Evolutionary conservation across 2,329 filamentous ascomycete genomes (phyloP).

Genomic region (Fusarium cyanostomum): DNA sequence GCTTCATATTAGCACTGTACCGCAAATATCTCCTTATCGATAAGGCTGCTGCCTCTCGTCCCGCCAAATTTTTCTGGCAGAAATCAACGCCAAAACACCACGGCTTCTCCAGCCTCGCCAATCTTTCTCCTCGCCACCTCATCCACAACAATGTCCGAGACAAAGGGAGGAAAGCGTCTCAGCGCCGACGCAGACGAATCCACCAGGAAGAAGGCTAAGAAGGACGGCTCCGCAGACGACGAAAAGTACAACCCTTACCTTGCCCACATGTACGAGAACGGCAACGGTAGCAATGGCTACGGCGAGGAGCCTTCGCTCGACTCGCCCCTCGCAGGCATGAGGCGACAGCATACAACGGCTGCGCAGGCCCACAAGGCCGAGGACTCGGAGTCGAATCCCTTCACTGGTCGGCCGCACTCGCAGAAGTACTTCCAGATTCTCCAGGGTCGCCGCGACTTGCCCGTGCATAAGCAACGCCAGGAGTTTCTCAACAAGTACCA

Average conservation of each 20-base stretch:
- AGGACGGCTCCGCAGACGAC: conserved; percentile 44
- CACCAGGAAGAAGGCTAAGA: conserved; percentile 57
- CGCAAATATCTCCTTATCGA: conserved; percentile 45
- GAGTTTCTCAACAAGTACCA: conserved; percentile 96
- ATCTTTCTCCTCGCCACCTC: conserved; percentile 7
- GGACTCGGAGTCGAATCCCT: conserved; percentile 84
- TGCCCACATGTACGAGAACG: conserved; percentile 79
- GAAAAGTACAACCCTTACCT: conserved; percentile 82
- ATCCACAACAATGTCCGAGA: conserved; percentile 52
- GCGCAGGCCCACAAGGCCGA: conserved; percentile 78
- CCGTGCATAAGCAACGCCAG: conserved; percentile 90
- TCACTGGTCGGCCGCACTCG: conserved; percentile 81
- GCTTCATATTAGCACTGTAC: conserved; percentile 26
- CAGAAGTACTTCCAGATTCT: conserved; percentile 91
- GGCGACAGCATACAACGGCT: conserved; percentile 82
- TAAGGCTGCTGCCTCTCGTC: conserved; percentile 38
- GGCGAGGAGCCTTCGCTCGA: conserved; percentile 48
- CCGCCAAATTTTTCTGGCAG: conserved; percentile 45
- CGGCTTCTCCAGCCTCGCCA: conserved; percentile 38
- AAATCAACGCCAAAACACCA: conserved; percentile 33
- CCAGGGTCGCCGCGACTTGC: conserved; percentile 82
- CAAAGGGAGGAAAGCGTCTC: conserved; percentile 54
- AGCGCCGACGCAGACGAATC: conserved; percentile 55
- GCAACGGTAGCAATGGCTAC: conserved; percentile 54
- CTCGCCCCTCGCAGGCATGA: conserved; percentile 71